Base-by-base conservation (phyloP, 331 rosid genomes). In the Ulmus americana region DNA sequence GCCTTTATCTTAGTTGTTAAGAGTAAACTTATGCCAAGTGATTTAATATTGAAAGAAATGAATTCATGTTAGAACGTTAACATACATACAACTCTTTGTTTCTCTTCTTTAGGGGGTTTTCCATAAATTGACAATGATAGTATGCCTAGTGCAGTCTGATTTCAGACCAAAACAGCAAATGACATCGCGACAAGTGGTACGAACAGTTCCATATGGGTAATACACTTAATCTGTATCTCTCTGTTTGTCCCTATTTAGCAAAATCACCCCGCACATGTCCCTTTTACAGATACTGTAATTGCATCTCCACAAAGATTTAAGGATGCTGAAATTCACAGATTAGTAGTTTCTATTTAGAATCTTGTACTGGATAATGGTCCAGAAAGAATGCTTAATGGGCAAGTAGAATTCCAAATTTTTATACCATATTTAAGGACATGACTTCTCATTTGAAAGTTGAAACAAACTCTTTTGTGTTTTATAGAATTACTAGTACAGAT, bases 151-250 rank as follows among this genome's bases (percentile, higher is more conserved):
- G 48, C 39, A 52, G 42, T 16, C 43, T 65, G 39, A 13, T 70
- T 50, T n/a, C 45, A 10, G 64, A 56, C 48, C 67, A 70, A 77
- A 45, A 76, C 40, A 52, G 70, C 68, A 59, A n/a, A 61, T 49
- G 55, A 43, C 9, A 65, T 68, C 54, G 40, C 10, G 70, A 60
- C 70, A 68, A 28, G 42, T 55, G 59, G 65, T 61, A 58, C 16
- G 46, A 64, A 55, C 45, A 15, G 16, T 69, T 57, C 5, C 7
- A 58, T 50, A 16, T 42, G 71, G 54, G n/a, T 47, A 22, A 39
- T 64, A 0, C 54, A n/a, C 38, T 46, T 46, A 41, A 6, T 55
- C 9, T 2, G 6, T 59, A 53, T 44, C 52, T 18, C 18, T 20
- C 20, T 57, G 14, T 48, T 15, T 39, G 22, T 59, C 41, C 57